These are phyloP conservation scores for Hypericum androsaemum DNA, from an alignment of 345 rosid genomes.

Conservation along the genomic window DNA sequence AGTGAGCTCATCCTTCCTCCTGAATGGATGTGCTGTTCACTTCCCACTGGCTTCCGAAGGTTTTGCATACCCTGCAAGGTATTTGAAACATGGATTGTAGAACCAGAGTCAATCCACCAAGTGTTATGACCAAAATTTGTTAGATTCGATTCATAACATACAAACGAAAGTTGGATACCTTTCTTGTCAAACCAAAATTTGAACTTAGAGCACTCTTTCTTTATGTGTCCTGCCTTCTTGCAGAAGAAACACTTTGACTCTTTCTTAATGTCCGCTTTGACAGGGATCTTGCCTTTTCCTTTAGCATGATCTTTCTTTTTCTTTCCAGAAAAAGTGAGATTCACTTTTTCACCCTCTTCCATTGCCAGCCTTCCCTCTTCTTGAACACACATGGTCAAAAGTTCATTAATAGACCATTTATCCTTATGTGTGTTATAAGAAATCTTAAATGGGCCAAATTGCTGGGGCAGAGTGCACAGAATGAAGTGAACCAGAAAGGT, in stretches of 20 bases:
- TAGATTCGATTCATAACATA: constrained; percentile 7
- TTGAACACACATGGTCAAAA: constrained; percentile 12
- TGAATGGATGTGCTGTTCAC: neutral
- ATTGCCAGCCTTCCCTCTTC: neutral
- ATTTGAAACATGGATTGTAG: neutral
- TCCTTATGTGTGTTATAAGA: constrained; percentile 9
- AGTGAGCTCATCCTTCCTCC: neutral
- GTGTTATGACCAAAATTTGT: neutral
- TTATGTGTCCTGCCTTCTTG: neutral
- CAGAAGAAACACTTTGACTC: neutral
- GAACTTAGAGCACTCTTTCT: neutral
- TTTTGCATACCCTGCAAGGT: neutral
- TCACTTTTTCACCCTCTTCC: neutral
- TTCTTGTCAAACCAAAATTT: constrained; percentile 1
- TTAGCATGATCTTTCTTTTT: neutral
- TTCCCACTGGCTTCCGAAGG: neutral
- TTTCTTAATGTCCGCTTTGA: too few relatives aligned
- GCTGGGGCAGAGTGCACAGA: neutral
- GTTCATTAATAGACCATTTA: constrained; percentile 11
- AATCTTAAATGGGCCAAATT: constrained; percentile 5
- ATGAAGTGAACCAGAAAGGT: neutral
- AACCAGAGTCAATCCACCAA: constrained; percentile 7
- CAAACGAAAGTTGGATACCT: neutral
- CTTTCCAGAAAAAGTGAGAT: neutral
- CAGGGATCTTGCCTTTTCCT: neutral